A percentile compares a stretch with the other conserved stretches of the same genome.
phyloP scores from a whole-genome alignment of 805 yeast species.

The Saccharomycopsis sp. region DNA sequence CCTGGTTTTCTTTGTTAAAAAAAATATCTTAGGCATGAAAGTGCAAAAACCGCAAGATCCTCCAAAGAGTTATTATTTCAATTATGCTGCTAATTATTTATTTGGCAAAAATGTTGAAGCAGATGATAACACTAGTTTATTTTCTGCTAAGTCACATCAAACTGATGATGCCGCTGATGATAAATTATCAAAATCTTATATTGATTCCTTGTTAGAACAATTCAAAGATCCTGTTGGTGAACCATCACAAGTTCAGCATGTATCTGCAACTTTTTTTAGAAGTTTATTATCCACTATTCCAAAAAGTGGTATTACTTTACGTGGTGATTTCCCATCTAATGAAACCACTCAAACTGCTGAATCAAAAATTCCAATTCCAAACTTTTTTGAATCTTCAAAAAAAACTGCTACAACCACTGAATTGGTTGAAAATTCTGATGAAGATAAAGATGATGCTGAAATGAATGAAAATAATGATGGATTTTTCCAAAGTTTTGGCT shows the following conservation, averaged over 20 bases:
- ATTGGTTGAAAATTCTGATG: background rate
- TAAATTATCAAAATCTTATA: slow-evolving; percentile 9
- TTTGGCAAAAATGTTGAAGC: too few relatives aligned
- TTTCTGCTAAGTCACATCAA: too few relatives aligned
- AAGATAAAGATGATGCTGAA: background rate
- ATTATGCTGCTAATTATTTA: too few relatives aligned
- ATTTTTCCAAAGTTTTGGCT: slow-evolving; percentile 7
- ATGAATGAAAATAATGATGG: background rate
- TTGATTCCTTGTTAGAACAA: slow-evolving; percentile 14
- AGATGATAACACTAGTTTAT: too few relatives aligned
- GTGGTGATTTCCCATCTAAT: slow-evolving; percentile 1
- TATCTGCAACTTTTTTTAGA: slow-evolving; percentile 5
- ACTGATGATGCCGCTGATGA: slow-evolving; percentile 9
- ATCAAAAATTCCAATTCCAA: background rate
- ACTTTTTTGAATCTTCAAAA: too few relatives aligned
- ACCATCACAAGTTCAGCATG: background rate
- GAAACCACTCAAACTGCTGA: background rate
- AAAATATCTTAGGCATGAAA: slow-evolving; percentile 9
- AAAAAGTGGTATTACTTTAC: slow-evolving; percentile 8
- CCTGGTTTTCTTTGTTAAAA: slow-evolving; percentile 10
- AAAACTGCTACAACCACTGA: too few relatives aligned
- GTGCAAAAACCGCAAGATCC: background rate
- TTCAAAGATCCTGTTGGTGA: slow-evolving; percentile 9
- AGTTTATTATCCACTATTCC: slow-evolving; percentile 16
- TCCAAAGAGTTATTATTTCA: background rate